Evolutionary conservation across 2,329 filamentous ascomycete species (phyloP).

Genomic region (Aurifilum marmelostoma): DNA sequence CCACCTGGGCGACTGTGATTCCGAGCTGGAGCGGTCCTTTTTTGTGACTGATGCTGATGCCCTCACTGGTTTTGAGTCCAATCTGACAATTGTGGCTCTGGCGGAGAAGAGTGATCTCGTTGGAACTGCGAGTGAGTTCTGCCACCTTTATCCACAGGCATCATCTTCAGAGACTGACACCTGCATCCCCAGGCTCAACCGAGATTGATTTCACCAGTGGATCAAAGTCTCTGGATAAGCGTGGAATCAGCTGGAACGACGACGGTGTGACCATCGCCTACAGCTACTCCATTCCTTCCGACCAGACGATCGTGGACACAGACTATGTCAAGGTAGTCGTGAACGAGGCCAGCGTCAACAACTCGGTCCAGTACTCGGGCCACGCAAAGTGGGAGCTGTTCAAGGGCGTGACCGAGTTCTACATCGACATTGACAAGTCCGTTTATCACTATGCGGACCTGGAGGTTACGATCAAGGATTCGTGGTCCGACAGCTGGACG

Average conservation of each 20-base stretch:
- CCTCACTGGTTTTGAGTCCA: conserved; percentile 21
- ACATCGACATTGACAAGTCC: conserved; percentile 33
- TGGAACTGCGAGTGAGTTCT: conserved; percentile 32
- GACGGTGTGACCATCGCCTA: conserved; percentile 32
- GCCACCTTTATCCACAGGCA: not conserved
- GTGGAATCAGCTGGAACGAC: conserved; percentile 31
- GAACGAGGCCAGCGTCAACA: conserved; percentile 32
- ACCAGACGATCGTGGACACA: conserved; percentile 30
- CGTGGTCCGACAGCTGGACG: conserved; percentile 30
- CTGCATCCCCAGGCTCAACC: conserved; percentile 21
- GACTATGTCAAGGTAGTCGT: conserved; percentile 31
- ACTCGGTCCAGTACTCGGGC: conserved; percentile 33
- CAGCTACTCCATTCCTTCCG: conserved; percentile 30
- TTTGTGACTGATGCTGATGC: conserved; percentile 32
- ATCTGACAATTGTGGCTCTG: conserved; percentile 31
- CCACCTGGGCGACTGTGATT: conserved; percentile 33
- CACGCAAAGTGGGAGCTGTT: conserved; percentile 32
- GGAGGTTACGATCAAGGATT: conserved; percentile 30
- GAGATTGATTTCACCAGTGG: conserved; percentile 32
- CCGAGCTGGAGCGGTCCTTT: conserved; percentile 32
- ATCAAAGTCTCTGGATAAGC: conserved; percentile 29
- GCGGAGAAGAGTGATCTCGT: conserved; percentile 34
- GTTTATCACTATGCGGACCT: conserved; percentile 31
- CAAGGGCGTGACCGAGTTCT: conserved; percentile 31
- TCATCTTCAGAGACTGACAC: not conserved